Evolutionary conservation across 768 basidiomycete species (phyloP), one percentile per base, ranked within the genome.

Genomic region (Hirschioporus abietinus): DNA sequence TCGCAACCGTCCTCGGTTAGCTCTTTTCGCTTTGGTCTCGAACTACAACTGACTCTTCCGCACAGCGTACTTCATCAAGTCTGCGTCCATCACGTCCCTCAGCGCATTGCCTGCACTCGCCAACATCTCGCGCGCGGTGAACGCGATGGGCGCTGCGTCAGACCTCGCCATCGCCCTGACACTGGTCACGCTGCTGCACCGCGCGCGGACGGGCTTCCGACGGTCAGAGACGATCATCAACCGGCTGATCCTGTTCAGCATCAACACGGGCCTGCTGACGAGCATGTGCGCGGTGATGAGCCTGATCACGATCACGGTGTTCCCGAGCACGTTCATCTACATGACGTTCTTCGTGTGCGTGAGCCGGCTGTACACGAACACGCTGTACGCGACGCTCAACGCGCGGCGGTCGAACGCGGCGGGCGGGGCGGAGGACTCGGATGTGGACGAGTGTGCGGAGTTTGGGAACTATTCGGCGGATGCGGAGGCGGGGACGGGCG

Each of bases 171-270:
- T 64, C 26, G 63, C 63, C 7, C 26, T 25, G 26, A 36, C 63
- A 12, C 63, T 64, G 8, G 24, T 34, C 18, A 12, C 34, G 6
- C n/a, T 64, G 36, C 27, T 64, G 26, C 26, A 64, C 35, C 30
- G 25, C 60, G 25, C 24, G 30, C 60, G 60, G 6, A 61, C 60
- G 60, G 60, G 60, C 15, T 61, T 61, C 30, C 12, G 23, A 15
- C 30, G 66, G 9, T 67, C 66, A 9, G 66, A 67, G 63, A 58
- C 66, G n/a, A 64, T 67, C 25, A 63, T 67, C 24, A 63, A 67
- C 58, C 64, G 63, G 24, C 63, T 67, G 24, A 63, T 67, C 63
- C 25, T 67, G 57, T 67, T 64, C 59, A 67, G 63, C 58, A 60
- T 67, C 63, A 67, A 67, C 30, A 67, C 66, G 8, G 66, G 66